These are phyloP conservation scores for Prunus fruticosa DNA, from an alignment of 306 rosid species.

Conservation along the genomic window DNA sequence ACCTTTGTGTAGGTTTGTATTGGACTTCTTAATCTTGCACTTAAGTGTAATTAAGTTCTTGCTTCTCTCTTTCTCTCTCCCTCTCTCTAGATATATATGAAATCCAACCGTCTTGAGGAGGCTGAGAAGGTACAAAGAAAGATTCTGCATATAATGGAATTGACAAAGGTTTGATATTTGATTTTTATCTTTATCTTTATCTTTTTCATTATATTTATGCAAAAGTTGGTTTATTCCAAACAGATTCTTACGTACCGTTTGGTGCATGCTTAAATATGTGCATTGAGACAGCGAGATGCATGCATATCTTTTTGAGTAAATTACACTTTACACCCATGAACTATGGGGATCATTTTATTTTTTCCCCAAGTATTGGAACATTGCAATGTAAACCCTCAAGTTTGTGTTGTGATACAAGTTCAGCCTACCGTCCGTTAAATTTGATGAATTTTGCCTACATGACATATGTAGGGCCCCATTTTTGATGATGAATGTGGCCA, in stretches of 20 bases:
- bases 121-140: conserved; percentile 82
- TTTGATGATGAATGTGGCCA: too few species aligned
- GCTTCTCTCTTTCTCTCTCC: not conserved
- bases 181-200: conserved; percentile 14
- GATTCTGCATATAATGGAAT: conserved; percentile 71
- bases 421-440: too few species aligned
- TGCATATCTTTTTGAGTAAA: not conserved
- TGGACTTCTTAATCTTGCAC: conserved; percentile 3
- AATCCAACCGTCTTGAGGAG: conserved; percentile 55
- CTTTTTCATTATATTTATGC: conserved; percentile 9
- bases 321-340: too few species aligned
- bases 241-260: not conserved
- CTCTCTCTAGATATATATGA: conserved; percentile 52
- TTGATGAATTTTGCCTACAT: too few species aligned
- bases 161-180: conserved; percentile 56
- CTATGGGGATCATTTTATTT: too few species aligned
- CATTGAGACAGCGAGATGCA: not conserved
- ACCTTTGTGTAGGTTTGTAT: not conserved
- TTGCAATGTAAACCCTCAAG: too few species aligned
- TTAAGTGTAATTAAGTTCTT: conserved; percentile 15
- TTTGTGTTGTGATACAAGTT: too few species aligned
- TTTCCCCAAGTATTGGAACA: too few species aligned
- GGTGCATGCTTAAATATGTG: not conserved
- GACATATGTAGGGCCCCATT: too few species aligned
- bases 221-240: not conserved